Percentiles rank a stretch among this genome's conserved stretches.
These are phyloP conservation scores for Cyberlindnera petersonii DNA, from an alignment of 805 yeast genomes.

Conservation along the genomic window DNA sequence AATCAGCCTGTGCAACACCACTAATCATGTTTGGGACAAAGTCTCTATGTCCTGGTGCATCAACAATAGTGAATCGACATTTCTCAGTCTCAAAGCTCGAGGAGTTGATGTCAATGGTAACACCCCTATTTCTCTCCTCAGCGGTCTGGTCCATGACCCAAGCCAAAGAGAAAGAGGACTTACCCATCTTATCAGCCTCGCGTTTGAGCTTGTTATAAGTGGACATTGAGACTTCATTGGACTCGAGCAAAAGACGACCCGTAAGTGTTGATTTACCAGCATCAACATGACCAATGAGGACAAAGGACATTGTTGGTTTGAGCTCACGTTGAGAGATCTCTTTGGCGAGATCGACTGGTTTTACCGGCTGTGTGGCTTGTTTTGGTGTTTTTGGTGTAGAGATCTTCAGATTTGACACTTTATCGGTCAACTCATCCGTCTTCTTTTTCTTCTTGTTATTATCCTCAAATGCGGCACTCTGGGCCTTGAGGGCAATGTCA, in stretches of 20 bases:
- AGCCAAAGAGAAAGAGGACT: constrained; percentile 97
- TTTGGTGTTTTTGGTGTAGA: constrained; percentile 15
- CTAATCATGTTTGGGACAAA: constrained; percentile 95
- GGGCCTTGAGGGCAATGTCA: constrained; percentile 61
- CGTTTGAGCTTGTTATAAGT: constrained; percentile 95
- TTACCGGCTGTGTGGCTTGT: constrained; percentile 20
- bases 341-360: constrained; percentile 28
- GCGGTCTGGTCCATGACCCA: constrained; percentile 94
- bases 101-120: constrained; percentile 90
- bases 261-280: constrained; percentile 98
- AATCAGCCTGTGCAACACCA: constrained; percentile 92
- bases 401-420: constrained; percentile 18
- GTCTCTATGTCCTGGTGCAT: constrained; percentile 96
- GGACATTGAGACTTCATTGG: constrained; percentile 96
- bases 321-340: constrained; percentile 62
- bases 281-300: constrained; percentile 99
- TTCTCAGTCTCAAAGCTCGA: constrained; percentile 92
- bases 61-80: constrained; percentile 86
- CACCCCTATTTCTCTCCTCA: constrained; percentile 97
- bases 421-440: constrained; percentile 24
- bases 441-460: constrained; percentile 28
- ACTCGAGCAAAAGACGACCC: constrained; percentile 95
- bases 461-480: constrained; percentile 41
- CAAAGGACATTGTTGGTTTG: constrained; percentile 96
- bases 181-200: constrained; percentile 96